Conservation (phyloP, 768 basidiomycete genomes). For the Clitopilus passeckerianus region DNA sequence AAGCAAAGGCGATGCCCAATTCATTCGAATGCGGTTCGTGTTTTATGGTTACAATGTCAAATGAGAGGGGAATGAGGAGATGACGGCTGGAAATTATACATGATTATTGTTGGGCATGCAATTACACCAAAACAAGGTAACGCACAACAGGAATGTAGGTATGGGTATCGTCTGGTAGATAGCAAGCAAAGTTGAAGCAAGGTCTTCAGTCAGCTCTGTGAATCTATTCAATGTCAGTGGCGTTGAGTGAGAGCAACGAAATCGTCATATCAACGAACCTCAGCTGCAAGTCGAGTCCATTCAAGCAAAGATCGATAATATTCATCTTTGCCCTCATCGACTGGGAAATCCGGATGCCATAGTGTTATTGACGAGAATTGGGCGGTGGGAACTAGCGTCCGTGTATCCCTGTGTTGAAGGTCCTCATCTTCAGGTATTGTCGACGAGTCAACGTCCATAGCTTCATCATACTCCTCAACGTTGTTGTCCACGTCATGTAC, state of each 20-base stretch:
- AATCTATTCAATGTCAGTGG: background rate
- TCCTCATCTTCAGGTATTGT: conserved; percentile 18
- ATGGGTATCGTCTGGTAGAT: too few species aligned
- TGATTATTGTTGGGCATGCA: too few species aligned
- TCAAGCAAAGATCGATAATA: conserved; percentile 65
- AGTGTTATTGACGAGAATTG: conserved; percentile 66
- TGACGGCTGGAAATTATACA: too few species aligned
- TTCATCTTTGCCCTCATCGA: conserved; percentile 68
- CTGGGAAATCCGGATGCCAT: conserved; percentile 71
- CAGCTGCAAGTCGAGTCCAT: conserved; percentile 61
- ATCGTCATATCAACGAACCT: conserved; percentile 35
- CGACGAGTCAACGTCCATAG: conserved; percentile 21
- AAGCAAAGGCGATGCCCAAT: background rate
- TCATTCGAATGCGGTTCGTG: background rate
- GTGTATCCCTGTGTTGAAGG: conserved; percentile 20
- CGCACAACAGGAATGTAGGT: too few species aligned
- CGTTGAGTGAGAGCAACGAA: background rate
- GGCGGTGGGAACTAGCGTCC: conserved; percentile 40
- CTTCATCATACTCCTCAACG: conserved; percentile 18
- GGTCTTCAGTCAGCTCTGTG: background rate
- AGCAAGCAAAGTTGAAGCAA: background rate
- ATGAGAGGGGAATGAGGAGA: too few species aligned
- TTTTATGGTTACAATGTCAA: background rate
- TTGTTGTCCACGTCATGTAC: conserved; percentile 15
- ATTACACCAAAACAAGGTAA: too few species aligned